phyloP scores from a whole-genome alignment of 1,284 basidiomycete genomes.

The Trichosporon sp. region DNA sequence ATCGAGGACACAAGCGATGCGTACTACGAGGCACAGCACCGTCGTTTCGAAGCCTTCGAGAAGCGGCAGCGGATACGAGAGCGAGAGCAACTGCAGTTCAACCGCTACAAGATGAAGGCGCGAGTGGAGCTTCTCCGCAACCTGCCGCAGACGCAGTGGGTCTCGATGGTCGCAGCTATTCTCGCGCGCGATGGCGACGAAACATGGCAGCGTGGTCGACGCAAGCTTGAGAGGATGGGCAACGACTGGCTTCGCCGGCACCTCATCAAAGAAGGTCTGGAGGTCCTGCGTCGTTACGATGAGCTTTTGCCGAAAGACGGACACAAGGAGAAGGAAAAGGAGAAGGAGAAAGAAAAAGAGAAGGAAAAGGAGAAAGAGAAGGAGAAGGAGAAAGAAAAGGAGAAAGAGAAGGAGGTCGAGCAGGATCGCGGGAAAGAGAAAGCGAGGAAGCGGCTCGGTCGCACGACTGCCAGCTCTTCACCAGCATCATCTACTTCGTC shows the following conservation, averaged over 20 bases:
- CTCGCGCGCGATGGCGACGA: conserved; percentile 12
- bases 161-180: conserved; percentile 23
- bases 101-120: conserved; percentile 83
- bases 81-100: conserved; percentile 81
- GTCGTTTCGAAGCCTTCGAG: conserved; percentile 78
- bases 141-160: conserved; percentile 31
- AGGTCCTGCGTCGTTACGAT: conserved; percentile 35
- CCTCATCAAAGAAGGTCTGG: conserved; percentile 40
- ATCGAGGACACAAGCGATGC: conserved; percentile 71
- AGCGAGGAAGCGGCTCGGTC: conserved; percentile 17
- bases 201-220: conserved; percentile 30
- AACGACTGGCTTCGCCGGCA: conserved; percentile 35
- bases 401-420: conserved; percentile 28
- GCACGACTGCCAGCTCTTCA: neutral
- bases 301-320: conserved; percentile 14
- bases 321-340: conserved; percentile 7
- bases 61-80: conserved; percentile 76
- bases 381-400: conserved; percentile 14
- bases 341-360: conserved; percentile 24
- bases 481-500: neutral
- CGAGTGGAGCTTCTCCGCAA: conserved; percentile 73
- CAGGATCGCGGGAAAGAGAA: too few species aligned
- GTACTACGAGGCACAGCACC: conserved; percentile 75
- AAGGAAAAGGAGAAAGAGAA: too few species aligned
- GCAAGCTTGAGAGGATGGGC: conserved; percentile 30